These are phyloP conservation scores for Heliophila coronopifolia DNA, from an alignment of 441 rosid species.

Conservation along the genomic window DNA sequence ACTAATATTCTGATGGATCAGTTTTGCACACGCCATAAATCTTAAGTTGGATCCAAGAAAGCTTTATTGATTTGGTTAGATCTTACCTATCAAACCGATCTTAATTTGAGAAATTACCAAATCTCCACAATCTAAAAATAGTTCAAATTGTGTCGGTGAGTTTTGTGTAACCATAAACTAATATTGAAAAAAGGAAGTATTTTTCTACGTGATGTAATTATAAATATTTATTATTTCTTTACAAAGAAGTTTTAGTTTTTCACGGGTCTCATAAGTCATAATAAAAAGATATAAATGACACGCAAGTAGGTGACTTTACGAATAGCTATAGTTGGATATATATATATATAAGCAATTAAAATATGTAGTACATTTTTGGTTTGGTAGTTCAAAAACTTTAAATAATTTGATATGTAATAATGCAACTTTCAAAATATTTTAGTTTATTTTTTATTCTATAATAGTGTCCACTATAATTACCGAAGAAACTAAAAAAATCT, in stretches of 20 bases:
- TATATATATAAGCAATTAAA: too few relatives aligned
- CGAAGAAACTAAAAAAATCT: too few relatives aligned
- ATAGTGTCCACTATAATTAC: too few relatives aligned
- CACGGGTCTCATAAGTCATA: conserved; percentile 17
- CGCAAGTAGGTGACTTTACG: conserved; percentile 22
- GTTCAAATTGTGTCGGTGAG: not conserved
- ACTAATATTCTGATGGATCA: too few relatives aligned
- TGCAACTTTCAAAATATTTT: too few relatives aligned
- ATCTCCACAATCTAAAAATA: not conserved
- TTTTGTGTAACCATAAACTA: conserved; percentile 4
- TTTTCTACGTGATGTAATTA: conserved; percentile 6
- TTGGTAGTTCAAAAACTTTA: too few relatives aligned
- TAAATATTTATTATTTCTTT: not conserved
- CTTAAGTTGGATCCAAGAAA: not conserved
- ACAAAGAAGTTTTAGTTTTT: not conserved
- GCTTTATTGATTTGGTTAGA: conserved; percentile 11
- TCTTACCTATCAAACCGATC: conserved; percentile 8
- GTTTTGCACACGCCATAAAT: not conserved
- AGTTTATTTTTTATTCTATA: too few relatives aligned
- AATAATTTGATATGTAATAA: too few relatives aligned
- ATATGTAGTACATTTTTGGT: too few relatives aligned
- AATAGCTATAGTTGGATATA: not conserved
- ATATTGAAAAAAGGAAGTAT: conserved; percentile 4
- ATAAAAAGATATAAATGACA: conserved; percentile 14
- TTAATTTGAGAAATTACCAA: not conserved